phyloP scores from a whole-genome alignment of 371 early-diverging fungal genomes.

The Mortierella sp. region DNA sequence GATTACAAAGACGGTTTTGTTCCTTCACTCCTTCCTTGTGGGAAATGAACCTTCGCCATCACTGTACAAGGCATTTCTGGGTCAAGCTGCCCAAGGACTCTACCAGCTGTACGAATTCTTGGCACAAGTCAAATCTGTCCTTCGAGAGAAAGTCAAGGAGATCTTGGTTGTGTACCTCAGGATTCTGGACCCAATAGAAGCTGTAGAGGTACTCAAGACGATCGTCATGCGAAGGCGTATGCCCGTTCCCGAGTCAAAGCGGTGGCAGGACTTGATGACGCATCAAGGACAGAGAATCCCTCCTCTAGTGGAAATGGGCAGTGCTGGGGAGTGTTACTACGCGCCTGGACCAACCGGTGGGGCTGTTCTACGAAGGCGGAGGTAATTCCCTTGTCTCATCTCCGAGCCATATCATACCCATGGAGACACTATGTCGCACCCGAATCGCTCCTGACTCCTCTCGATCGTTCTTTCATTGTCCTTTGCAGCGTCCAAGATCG shows the following conservation, averaged over 20 bases:
- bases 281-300: constrained; percentile 17
- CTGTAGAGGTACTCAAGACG: constrained; percentile 60
- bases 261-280: constrained; percentile 24
- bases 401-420: background rate
- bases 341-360: constrained; percentile 68
- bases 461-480: background rate
- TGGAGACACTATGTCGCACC: too few relatives aligned
- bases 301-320: constrained; percentile 53
- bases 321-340: constrained; percentile 65
- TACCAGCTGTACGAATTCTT: constrained; percentile 73
- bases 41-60: constrained; percentile 73
- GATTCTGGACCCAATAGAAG: constrained; percentile 61
- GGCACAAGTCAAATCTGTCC: constrained; percentile 59
- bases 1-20: constrained; percentile 55
- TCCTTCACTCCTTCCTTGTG: constrained; percentile 65
- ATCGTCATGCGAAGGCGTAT: constrained; percentile 61
- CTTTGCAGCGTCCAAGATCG: constrained; percentile 14
- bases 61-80: constrained; percentile 65
- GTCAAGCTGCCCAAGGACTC: constrained; percentile 60
- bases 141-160: constrained; percentile 61
- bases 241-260: constrained; percentile 20
- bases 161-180: constrained; percentile 64
- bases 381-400: constrained; percentile 18
- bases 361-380: constrained; percentile 59
- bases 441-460: too few relatives aligned